Base-by-base conservation (phyloP, 1,139 yeast genomes). In the Nakaseomyces sp. region DNA sequence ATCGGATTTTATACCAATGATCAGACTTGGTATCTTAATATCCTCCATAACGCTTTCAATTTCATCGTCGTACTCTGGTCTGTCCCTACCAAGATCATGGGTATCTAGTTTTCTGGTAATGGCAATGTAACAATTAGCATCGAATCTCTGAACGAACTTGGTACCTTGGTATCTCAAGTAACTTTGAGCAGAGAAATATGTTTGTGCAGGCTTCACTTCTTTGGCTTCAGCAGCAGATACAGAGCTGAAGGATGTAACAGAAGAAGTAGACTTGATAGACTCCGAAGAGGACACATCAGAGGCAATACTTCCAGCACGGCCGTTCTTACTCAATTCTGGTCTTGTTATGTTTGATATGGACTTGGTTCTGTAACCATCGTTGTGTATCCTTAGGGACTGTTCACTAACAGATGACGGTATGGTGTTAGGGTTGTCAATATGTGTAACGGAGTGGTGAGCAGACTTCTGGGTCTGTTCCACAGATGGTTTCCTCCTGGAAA, bases 41-140 rank as follows among this genome's bases (percentile, higher is more conserved):
- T 76, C 68, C 4, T 67, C 63, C 47, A 91, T 68, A 53, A 81
- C 80, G 25, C 69, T 67, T 16, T 70, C 73, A 10, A 66, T 46
- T 10, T 58, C 55, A 20, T 60, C 66, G 5, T 57, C 53, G 45
- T 56, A 63, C 36, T 70, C 72, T 1, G 76, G 71, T 47, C 93
- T 72, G 43, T 83, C 93, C 49, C 98, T 73, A 0, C 95, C 80
- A 40, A 91, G 78, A 63, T 91, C 98, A 62, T 91, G 97, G 0
- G 97, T 88, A 57, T 91, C 98, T 39, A 91, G 70, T 62, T 91
- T 91, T 56, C 97, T 74, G 1, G 97, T 85, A 46, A 91, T 86
- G 22, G 96, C 77, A 45, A 91, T 88, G 64, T 91, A 91, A 66
- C 98, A 91, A 61, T 91, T 91, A 18, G 98, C 96, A 65, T 91